Conservation (phyloP, 2,329 filamentous ascomycete genomes). For the Fusarium drepaniforme region DNA sequence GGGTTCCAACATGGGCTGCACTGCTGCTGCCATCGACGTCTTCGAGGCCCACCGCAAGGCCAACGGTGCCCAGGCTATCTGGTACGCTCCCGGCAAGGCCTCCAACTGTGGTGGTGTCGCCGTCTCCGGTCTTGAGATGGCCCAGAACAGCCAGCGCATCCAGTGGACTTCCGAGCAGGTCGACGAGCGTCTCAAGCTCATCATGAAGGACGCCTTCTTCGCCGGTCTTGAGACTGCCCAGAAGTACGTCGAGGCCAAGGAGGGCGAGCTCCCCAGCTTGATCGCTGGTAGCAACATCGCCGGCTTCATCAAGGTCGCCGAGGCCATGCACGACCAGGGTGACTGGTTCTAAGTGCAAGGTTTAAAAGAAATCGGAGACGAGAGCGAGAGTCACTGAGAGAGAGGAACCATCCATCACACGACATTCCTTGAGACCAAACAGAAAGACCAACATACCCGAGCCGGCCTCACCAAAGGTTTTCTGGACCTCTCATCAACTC, state of each 20-base stretch:
- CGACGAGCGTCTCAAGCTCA: slow-evolving; percentile 88
- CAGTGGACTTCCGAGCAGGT: slow-evolving; percentile 92
- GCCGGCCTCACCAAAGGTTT: slow-evolving; percentile 39
- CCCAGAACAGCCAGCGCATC: slow-evolving; percentile 92
- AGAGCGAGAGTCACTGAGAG: slow-evolving; percentile 19
- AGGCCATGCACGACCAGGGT: slow-evolving; percentile 95
- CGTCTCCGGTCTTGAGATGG: slow-evolving; percentile 98
- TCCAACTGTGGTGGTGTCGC: slow-evolving; percentile 98
- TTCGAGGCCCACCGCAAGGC: slow-evolving; percentile 85
- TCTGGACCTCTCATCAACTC: slow-evolving; percentile 17
- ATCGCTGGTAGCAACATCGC: slow-evolving; percentile 98
- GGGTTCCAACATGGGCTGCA: slow-evolving; percentile 99
- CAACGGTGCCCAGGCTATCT: slow-evolving; percentile 79
- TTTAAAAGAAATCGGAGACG: slow-evolving; percentile 6
- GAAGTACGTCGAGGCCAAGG: slow-evolving; percentile 83
- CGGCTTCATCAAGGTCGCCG: slow-evolving; percentile 95
- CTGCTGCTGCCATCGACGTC: slow-evolving; percentile 91
- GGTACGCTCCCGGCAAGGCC: slow-evolving; percentile 98
- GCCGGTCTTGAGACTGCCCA: slow-evolving; percentile 90
- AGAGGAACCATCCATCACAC: background rate
- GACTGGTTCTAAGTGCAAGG: slow-evolving; percentile 77
- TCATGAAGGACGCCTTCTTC: slow-evolving; percentile 95
- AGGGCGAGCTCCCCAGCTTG: slow-evolving; percentile 88
- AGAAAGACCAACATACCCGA: slow-evolving; percentile 37
- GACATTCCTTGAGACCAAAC: slow-evolving; percentile 13